Conservation (phyloP, 2,329 filamentous ascomycete genomes). For the Pseudogymnoascus sp. region DNA sequence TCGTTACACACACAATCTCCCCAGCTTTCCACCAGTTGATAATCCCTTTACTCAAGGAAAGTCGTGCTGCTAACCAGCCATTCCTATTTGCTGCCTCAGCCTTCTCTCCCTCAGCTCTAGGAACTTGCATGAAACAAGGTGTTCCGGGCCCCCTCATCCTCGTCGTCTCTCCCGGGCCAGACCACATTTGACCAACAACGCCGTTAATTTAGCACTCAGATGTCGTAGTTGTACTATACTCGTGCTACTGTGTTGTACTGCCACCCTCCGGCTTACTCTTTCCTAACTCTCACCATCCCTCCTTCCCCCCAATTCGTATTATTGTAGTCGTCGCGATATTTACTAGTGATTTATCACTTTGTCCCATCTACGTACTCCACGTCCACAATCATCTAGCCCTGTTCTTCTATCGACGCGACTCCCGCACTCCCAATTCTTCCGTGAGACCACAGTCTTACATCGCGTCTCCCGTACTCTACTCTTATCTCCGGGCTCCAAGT, state of each 20-base stretch:
- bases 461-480: background rate
- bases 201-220: constrained; percentile 1
- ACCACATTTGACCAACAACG: background rate
- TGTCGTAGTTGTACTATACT: background rate
- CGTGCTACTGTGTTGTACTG: background rate
- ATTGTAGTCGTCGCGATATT: background rate
- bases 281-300: background rate
- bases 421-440: background rate
- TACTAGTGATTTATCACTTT: background rate
- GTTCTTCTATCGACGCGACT: background rate
- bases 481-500: background rate
- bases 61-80: background rate
- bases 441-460: background rate
- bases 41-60: background rate
- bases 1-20: background rate
- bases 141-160: background rate
- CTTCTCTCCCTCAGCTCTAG: background rate
- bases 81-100: background rate
- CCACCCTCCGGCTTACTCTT: background rate
- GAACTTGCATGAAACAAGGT: background rate
- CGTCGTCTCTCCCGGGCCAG: background rate
- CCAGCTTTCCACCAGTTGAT: background rate
- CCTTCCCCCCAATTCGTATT: background rate
- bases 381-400: background rate
- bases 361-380: background rate